Conservation (phyloP, 2,329 filamentous ascomycete species). For the Pseudogymnoascus sp. region DNA sequence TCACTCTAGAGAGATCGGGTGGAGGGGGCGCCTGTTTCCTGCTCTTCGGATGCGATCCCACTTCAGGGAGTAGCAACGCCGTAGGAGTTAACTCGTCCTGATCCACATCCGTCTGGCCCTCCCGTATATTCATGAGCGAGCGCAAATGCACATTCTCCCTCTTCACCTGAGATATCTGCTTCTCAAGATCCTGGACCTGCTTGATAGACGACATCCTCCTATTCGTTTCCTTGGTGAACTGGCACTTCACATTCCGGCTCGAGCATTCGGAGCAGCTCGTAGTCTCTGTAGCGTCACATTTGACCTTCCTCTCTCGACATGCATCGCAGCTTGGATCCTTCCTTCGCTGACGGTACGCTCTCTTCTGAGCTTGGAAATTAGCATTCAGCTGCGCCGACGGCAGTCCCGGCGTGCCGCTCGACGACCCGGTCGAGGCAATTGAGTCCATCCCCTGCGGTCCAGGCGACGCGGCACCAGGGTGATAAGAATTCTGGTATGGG, state of each 20-base stretch:
- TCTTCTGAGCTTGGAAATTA: slow-evolving; percentile 67
- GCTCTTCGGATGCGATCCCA: slow-evolving; percentile 57
- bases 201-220: slow-evolving; percentile 98
- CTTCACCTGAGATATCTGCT: slow-evolving; percentile 72
- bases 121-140: slow-evolving; percentile 42
- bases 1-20: slow-evolving; percentile 63
- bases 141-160: slow-evolving; percentile 71
- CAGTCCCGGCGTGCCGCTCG: slow-evolving; percentile 45
- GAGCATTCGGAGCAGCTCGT: slow-evolving; percentile 96
- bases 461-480: slow-evolving; percentile 23
- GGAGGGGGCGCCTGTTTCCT: slow-evolving; percentile 53
- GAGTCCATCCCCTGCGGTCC: slow-evolving; percentile 47
- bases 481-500: slow-evolving; percentile 25
- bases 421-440: slow-evolving; percentile 50
- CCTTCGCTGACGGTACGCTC: slow-evolving; percentile 86
- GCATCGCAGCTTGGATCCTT: slow-evolving; percentile 98
- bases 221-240: slow-evolving; percentile 99
- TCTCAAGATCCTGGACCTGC: slow-evolving; percentile 95
- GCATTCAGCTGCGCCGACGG: slow-evolving; percentile 33
- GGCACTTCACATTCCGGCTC: slow-evolving; percentile 91
- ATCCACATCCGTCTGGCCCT: slow-evolving; percentile 38
- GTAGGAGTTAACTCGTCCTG: slow-evolving; percentile 32
- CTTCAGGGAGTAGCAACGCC: slow-evolving; percentile 51
- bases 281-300: slow-evolving; percentile 94
- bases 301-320: slow-evolving; percentile 76